Conservation (phyloP, 352 stramenopile genomes). For the Phytopythium vexans region DNA sequence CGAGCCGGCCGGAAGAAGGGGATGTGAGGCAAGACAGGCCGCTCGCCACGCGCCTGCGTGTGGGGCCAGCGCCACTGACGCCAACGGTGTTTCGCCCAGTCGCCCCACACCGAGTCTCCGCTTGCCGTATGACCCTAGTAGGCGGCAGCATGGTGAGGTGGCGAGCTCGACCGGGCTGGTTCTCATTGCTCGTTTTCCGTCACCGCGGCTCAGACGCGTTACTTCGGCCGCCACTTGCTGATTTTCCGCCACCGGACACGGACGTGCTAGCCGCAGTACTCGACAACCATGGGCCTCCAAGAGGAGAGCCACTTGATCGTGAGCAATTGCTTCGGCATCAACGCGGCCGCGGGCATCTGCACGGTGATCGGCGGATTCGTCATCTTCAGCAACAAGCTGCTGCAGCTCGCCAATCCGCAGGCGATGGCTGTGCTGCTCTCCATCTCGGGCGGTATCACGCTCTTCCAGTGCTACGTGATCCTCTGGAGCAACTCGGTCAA, state of each 20-base stretch:
- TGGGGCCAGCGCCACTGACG: no score
- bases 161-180: no score
- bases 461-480: slow-evolving; percentile 76
- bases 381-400: slow-evolving; percentile 66
- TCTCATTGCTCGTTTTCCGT: no score
- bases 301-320: slow-evolving; percentile 27
- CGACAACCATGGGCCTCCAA: slow-evolving; percentile 19
- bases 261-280: neutral
- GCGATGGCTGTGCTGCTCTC: slow-evolving; percentile 63
- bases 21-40: no score
- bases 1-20: no score
- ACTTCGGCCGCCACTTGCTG: slow-evolving; percentile 4
- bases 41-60: no score
- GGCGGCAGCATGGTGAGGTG: no score
- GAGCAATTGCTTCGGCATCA: slow-evolving; percentile 48
- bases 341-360: slow-evolving; percentile 45
- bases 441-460: slow-evolving; percentile 65
- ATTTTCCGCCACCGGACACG: slow-evolving; percentile 3
- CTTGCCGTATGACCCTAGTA: no score
- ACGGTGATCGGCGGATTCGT: slow-evolving; percentile 61
- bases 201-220: neutral
- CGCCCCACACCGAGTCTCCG: no score
- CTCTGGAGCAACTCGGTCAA: slow-evolving; percentile 52
- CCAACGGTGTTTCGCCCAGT: no score
- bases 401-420: slow-evolving; percentile 56